These are phyloP conservation scores for Calocera cornea DNA, from an alignment of 768 basidiomycete species.

Conservation along the genomic window DNA sequence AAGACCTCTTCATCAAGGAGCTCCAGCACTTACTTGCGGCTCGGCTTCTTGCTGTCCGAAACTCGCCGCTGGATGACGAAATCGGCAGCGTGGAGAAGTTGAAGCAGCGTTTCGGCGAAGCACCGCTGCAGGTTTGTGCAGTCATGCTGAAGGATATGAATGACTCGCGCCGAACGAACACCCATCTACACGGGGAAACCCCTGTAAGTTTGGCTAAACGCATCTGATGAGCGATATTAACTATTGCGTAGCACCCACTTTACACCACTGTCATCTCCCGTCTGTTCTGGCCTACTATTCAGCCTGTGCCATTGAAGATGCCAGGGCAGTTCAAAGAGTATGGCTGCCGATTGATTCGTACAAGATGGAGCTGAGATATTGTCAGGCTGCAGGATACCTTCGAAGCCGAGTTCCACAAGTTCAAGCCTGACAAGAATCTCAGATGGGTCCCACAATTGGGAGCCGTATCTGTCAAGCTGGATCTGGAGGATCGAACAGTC, in stretches of 20 bases:
- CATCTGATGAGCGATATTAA: background rate
- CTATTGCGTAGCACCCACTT: constrained; percentile 42
- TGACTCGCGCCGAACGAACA: constrained; percentile 80
- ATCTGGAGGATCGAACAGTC: constrained; percentile 67
- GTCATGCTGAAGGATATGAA: constrained; percentile 98
- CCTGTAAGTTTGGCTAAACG: constrained; percentile 35
- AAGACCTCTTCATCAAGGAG: constrained; percentile 92
- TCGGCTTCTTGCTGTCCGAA: constrained; percentile 61
- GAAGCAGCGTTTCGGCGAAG: constrained; percentile 91
- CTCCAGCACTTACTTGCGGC: constrained; percentile 84
- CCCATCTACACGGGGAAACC: constrained; percentile 67
- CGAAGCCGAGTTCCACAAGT: constrained; percentile 56
- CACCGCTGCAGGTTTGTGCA: constrained; percentile 85
- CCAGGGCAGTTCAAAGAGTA: constrained; percentile 76
- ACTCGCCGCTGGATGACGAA: constrained; percentile 70
- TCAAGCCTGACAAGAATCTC: constrained; percentile 87
- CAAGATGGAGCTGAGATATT: background rate
- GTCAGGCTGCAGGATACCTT: constrained; percentile 62
- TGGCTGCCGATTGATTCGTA: constrained; percentile 18
- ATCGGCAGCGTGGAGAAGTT: constrained; percentile 85
- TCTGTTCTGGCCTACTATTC: constrained; percentile 86
- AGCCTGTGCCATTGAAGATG: constrained; percentile 47
- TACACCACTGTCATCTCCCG: constrained; percentile 86
- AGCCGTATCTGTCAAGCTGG: constrained; percentile 62
- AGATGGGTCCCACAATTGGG: constrained; percentile 85